Conservation (phyloP, 495 filamentous ascomycete genomes). For the Xylaria castorea region DNA sequence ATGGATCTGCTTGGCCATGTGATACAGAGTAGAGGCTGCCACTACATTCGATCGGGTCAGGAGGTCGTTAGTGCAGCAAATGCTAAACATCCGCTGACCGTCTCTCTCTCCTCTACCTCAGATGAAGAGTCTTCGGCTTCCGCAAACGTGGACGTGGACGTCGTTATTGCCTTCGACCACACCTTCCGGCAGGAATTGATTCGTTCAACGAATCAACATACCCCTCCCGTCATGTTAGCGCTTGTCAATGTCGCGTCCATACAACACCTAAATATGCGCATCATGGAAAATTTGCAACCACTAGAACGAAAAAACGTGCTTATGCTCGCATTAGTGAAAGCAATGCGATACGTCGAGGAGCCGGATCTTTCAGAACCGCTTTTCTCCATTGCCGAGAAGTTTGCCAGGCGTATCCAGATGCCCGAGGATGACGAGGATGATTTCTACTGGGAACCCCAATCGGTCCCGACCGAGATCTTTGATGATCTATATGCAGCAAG, state of each 20-base stretch:
- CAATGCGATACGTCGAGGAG: conserved; percentile 42
- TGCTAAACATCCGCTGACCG: conserved; percentile 31
- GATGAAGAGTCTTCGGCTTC: conserved; percentile 31
- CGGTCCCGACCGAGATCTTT: conserved; percentile 46
- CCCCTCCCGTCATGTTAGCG: conserved; percentile 39
- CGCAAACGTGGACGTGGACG: conserved; percentile 44
- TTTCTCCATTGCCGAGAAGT: conserved; percentile 44
- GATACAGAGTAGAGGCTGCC: conserved; percentile 38
- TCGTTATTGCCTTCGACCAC: conserved; percentile 52
- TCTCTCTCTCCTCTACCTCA: conserved; percentile 35
- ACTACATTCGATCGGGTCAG: conserved; percentile 36
- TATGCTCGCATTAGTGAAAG: conserved; percentile 40
- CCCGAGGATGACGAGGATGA: conserved; percentile 39
- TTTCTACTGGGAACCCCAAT: conserved; percentile 44
- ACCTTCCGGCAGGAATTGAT: conserved; percentile 39
- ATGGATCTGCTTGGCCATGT: conserved; percentile 50
- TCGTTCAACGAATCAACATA: conserved; percentile 20
- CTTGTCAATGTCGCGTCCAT: conserved; percentile 49
- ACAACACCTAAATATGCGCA: conserved; percentile 53
- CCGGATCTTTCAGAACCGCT: conserved; percentile 35
- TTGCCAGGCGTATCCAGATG: conserved; percentile 44
- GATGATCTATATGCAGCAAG: conserved; percentile 39
- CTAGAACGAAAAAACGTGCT: conserved; percentile 52
- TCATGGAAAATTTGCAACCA: conserved; percentile 38
- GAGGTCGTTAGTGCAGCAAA: conserved; percentile 28